phyloP scores from a whole-genome alignment of 1,284 basidiomycete species.

The Papiliotrema terrestris region DNA sequence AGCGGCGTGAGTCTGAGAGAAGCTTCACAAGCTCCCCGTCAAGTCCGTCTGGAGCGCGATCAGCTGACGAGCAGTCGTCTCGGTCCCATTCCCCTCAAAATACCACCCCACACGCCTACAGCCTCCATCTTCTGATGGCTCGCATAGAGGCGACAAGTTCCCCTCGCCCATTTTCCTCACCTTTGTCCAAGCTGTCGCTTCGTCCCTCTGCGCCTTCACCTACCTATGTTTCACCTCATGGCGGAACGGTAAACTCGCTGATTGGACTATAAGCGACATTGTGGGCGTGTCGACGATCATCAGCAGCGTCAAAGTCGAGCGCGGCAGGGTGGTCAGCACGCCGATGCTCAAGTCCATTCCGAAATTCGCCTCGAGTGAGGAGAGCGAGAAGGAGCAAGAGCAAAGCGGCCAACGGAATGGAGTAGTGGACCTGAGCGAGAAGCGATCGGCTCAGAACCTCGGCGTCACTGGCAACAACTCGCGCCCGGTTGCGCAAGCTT shows the following conservation, averaged over 20 bases:
- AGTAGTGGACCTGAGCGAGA: not conserved
- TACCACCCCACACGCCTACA: constrained; percentile 10
- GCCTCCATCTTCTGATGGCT: constrained; percentile 7
- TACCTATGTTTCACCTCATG: constrained; percentile 64
- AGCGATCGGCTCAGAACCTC: not conserved
- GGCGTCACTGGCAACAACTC: constrained; percentile 4
- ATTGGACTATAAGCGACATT: constrained; percentile 10
- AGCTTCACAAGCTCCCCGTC: not conserved
- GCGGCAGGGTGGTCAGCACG: not conserved
- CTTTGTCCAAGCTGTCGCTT: constrained; percentile 78
- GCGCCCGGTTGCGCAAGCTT: too few relatives aligned
- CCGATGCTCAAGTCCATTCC: not conserved
- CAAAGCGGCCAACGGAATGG: too few relatives aligned
- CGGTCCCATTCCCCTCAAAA: constrained; percentile 3
- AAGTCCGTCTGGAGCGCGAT: not conserved
- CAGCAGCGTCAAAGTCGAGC: not conserved
- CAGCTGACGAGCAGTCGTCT: constrained; percentile 10
- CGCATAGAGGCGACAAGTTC: constrained; percentile 65
- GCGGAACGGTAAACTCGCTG: constrained; percentile 12
- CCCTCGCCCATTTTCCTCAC: constrained; percentile 83
- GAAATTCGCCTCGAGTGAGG: not conserved
- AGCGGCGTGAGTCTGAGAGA: constrained; percentile 62
- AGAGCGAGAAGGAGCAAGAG: constrained; percentile 1
- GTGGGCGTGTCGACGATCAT: constrained; percentile 25
- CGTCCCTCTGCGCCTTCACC: constrained; percentile 68